phyloP scores from a whole-genome alignment of 257 asterid genomes.

The Osmanthus fragrans region DNA sequence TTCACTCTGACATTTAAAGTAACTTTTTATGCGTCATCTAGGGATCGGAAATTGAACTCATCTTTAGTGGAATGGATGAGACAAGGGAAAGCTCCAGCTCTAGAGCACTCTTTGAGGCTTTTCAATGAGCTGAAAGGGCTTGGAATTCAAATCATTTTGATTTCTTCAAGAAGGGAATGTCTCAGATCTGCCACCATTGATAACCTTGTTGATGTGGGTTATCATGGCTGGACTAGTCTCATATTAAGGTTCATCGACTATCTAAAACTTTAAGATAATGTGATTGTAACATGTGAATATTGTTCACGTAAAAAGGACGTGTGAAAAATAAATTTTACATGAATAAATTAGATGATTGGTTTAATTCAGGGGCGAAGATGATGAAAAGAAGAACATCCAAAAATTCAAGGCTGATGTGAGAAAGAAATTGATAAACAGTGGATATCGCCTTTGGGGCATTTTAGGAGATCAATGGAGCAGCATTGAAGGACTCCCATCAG shows the following conservation, averaged over 20 bases:
- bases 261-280: not conserved
- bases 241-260: constrained; percentile 48
- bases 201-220: constrained; percentile 69
- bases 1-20: not conserved
- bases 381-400: constrained; percentile 43
- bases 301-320: not conserved
- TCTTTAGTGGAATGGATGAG: constrained; percentile 74
- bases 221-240: constrained; percentile 71
- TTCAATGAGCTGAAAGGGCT: constrained; percentile 61
- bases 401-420: constrained; percentile 57
- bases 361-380: constrained; percentile 41
- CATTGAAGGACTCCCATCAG: constrained; percentile 56
- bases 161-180: constrained; percentile 71
- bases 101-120: constrained; percentile 52
- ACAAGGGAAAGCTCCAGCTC: constrained; percentile 61
- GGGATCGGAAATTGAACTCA: constrained; percentile 57
- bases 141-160: constrained; percentile 55
- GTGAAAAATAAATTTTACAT: not conserved
- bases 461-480: constrained; percentile 87
- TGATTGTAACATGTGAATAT: not conserved
- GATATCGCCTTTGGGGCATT: constrained; percentile 61
- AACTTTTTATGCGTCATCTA: constrained; percentile 15
- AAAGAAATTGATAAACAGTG: constrained; percentile 46
- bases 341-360: not conserved
- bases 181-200: constrained; percentile 74